Percentiles rank a stretch among this genome's conserved stretches.
phyloP scores from a whole-genome alignment of 202 grass and related monocot species.

The Musa balbisiana region DNA sequence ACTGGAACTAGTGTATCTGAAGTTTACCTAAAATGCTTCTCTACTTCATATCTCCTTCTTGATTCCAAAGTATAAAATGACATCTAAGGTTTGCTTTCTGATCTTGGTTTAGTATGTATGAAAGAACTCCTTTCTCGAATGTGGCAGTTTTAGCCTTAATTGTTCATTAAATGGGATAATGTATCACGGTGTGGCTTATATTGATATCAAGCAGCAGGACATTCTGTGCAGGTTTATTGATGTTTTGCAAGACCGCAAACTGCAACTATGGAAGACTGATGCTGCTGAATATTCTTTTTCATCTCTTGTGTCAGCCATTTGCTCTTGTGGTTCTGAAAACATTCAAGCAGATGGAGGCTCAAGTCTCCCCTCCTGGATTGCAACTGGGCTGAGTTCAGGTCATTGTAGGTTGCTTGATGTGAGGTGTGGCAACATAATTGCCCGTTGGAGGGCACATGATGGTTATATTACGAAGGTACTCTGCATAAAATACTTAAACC shows the following conservation, averaged over 20 bases:
- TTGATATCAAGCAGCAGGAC: background rate
- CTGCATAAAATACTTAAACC: background rate
- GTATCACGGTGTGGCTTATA: background rate
- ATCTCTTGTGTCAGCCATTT: constrained; percentile 88
- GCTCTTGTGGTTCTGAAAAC: constrained; percentile 71
- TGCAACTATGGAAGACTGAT: constrained; percentile 87
- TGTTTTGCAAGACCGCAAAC: constrained; percentile 61
- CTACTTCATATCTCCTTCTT: background rate
- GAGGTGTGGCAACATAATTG: constrained; percentile 69
- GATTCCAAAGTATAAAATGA: background rate
- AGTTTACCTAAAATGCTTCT: background rate
- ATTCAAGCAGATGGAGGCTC: constrained; percentile 26
- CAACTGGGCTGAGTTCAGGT: constrained; percentile 82
- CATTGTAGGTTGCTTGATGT: constrained; percentile 75
- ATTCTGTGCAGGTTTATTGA: constrained; percentile 76
- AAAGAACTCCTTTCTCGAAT: background rate
- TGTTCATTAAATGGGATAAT: background rate
- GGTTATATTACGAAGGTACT: constrained; percentile 89
- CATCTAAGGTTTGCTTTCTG: background rate
- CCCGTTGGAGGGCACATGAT: constrained; percentile 85
- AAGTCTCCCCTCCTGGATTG: constrained; percentile 59
- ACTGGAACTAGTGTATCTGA: background rate
- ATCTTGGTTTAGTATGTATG: background rate
- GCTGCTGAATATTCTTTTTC: constrained; percentile 75
- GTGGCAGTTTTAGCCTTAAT: background rate